These are phyloP conservation scores for Mortierella claussenii DNA, from an alignment of 192 early-diverging fungal species.

Conservation along the genomic window DNA sequence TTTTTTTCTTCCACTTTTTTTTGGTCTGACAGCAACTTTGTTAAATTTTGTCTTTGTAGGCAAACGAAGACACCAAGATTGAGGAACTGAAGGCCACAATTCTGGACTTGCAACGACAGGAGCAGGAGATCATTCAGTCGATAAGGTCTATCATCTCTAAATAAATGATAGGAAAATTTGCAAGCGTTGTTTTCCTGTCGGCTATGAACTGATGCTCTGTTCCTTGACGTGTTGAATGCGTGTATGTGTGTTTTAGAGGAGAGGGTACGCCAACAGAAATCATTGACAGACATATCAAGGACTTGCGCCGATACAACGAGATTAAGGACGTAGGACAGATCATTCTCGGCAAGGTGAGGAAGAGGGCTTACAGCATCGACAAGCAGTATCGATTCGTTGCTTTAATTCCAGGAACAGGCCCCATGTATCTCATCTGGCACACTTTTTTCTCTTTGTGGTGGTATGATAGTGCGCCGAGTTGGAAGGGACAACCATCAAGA, in stretches of 20 bases:
- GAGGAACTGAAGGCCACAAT: slow-evolving; percentile 36
- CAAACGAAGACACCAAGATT: slow-evolving; percentile 34
- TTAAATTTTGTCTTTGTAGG: slow-evolving; percentile 12
- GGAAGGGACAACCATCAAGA: slow-evolving; percentile 64
- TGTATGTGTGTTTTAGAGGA: slow-evolving; percentile 14
- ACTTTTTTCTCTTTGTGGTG: too few relatives aligned
- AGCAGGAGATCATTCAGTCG: slow-evolving; percentile 32
- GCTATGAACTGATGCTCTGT: too few relatives aligned
- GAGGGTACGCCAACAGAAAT: slow-evolving; percentile 51
- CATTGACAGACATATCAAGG: slow-evolving; percentile 58
- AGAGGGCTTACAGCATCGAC: too few relatives aligned
- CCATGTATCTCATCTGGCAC: too few relatives aligned
- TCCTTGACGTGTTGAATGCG: too few relatives aligned
- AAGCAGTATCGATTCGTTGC: too few relatives aligned
- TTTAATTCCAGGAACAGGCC: too few relatives aligned
- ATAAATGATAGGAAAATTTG: too few relatives aligned
- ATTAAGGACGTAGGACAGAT: slow-evolving; percentile 71
- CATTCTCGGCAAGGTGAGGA: slow-evolving; percentile 52
- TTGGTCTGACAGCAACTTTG: too few relatives aligned
- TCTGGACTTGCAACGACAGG: slow-evolving; percentile 19
- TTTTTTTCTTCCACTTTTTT: too few relatives aligned
- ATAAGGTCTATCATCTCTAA: slow-evolving; percentile 24
- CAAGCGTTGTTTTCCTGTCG: too few relatives aligned
- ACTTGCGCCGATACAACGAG: slow-evolving; percentile 70
- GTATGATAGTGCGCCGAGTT: slow-evolving; percentile 61